Conservation (phyloP, 768 basidiomycete genomes). For the Termitomyces titanicus region DNA sequence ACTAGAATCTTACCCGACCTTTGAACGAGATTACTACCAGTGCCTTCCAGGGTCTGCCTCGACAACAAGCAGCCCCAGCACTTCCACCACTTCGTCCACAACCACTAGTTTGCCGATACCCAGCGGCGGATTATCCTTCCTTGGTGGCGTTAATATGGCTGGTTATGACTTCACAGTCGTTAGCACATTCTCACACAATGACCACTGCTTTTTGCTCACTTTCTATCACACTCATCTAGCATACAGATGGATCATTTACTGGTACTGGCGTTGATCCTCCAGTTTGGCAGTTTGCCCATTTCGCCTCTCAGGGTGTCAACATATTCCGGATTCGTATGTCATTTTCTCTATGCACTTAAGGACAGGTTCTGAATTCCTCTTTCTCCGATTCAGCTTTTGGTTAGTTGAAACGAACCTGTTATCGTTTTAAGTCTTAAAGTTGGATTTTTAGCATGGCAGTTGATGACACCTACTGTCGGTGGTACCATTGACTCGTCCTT, state of each 20-base stretch:
- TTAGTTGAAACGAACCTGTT: slow-evolving; percentile 10
- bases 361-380: not conserved
- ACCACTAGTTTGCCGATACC: slow-evolving; percentile 11
- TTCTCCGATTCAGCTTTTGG: slow-evolving; percentile 26
- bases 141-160: slow-evolving; percentile 48
- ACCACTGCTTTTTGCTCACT: not conserved
- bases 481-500: slow-evolving; percentile 42
- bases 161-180: slow-evolving; percentile 45
- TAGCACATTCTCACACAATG: slow-evolving; percentile 9
- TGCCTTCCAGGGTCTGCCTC: slow-evolving; percentile 29
- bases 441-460: slow-evolving; percentile 42
- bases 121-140: slow-evolving; percentile 26
- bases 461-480: slow-evolving; percentile 47
- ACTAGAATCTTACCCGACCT: not conserved
- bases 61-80: slow-evolving; percentile 15
- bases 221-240: not conserved
- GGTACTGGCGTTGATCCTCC: slow-evolving; percentile 36
- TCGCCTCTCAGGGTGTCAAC: slow-evolving; percentile 44
- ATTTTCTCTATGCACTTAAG: not conserved
- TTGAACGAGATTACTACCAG: slow-evolving; percentile 29
- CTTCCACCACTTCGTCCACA: slow-evolving; percentile 11
- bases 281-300: slow-evolving; percentile 42
- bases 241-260: slow-evolving; percentile 42
- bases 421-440: slow-evolving; percentile 5
- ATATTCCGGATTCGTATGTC: slow-evolving; percentile 37